Conservation (phyloP, 2,329 filamentous ascomycete species). For the Paramyrothecium roridum region DNA sequence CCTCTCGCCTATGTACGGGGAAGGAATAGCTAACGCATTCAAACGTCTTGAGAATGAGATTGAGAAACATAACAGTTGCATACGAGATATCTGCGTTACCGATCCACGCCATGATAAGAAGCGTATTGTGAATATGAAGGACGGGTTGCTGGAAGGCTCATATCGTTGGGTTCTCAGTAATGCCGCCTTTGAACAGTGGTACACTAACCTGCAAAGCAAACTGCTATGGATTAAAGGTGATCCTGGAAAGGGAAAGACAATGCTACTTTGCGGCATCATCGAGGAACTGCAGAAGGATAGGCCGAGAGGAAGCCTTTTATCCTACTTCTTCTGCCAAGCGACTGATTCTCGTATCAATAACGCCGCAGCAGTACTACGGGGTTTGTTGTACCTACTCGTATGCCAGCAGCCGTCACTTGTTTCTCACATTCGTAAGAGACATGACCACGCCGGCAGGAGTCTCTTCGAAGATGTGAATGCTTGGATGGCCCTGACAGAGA, state of each 20-base stretch:
- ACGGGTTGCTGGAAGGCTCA: slow-evolving; percentile 23
- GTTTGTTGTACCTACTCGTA: slow-evolving; percentile 38
- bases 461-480: slow-evolving; percentile 37
- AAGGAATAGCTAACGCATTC: background rate
- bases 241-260: slow-evolving; percentile 33
- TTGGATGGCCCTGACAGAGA: slow-evolving; percentile 28
- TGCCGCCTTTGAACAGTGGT: slow-evolving; percentile 12
- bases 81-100: slow-evolving; percentile 15
- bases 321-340: slow-evolving; percentile 40
- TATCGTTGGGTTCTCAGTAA: slow-evolving; percentile 32
- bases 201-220: slow-evolving; percentile 3
- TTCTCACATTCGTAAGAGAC: slow-evolving; percentile 27
- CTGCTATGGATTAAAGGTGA: slow-evolving; percentile 35
- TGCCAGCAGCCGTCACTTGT: slow-evolving; percentile 26
- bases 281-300: slow-evolving; percentile 9
- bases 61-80: background rate
- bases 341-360: slow-evolving; percentile 32
- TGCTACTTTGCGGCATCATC: slow-evolving; percentile 25
- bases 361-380: slow-evolving; percentile 35
- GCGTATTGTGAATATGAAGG: slow-evolving; percentile 31
- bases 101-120: slow-evolving; percentile 29
- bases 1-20: slow-evolving; percentile 7
- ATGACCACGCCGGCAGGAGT: slow-evolving; percentile 25
- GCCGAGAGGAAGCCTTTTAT: too few species aligned
- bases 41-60: background rate